Percentiles rank a stretch among this genome's conserved stretches.
These are phyloP conservation scores for Colletotrichum musicola DNA, from an alignment of 2,329 filamentous ascomycete species.

Conservation along the genomic window DNA sequence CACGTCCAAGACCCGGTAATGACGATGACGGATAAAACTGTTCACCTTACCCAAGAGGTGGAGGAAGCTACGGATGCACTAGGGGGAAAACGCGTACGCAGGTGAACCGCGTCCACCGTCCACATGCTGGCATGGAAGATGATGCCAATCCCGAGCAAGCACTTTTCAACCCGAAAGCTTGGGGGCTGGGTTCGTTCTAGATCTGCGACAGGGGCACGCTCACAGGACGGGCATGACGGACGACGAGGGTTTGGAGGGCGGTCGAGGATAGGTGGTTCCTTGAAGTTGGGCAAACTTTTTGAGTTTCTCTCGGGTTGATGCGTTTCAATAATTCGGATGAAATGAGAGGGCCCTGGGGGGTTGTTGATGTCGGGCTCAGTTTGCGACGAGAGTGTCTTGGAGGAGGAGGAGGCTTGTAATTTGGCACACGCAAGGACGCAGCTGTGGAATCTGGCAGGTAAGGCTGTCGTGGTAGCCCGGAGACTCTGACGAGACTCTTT, in stretches of 20 bases:
- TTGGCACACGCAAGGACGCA: neutral
- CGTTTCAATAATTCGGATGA: slow-evolving; percentile 37
- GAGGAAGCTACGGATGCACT: neutral
- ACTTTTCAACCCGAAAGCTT: slow-evolving; percentile 28
- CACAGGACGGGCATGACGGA: neutral
- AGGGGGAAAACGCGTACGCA: slow-evolving; percentile 2
- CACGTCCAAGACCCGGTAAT: slow-evolving; percentile 6
- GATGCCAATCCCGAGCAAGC: slow-evolving; percentile 26
- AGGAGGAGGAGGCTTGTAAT: neutral
- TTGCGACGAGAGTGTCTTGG: neutral
- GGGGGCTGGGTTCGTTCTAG: slow-evolving; percentile 17
- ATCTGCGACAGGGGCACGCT: slow-evolving; percentile 27
- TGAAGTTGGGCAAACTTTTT: slow-evolving; percentile 26
- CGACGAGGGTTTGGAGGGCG: slow-evolving; percentile 10
- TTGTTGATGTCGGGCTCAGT: neutral
- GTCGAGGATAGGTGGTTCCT: slow-evolving; percentile 4
- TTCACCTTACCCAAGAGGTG: slow-evolving; percentile 1
- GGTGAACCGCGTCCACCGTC: slow-evolving; percentile 12
- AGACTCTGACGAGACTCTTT: neutral
- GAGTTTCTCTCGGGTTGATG: slow-evolving; percentile 7
- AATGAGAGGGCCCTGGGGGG: neutral
- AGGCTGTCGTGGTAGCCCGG: neutral
- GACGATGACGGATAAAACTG: neutral
- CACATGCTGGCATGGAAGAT: slow-evolving; percentile 16
- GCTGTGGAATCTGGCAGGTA: neutral